These are phyloP conservation scores for Candolleomyces efflorescens DNA, from an alignment of 768 basidiomycete species.

Conservation along the genomic window DNA sequence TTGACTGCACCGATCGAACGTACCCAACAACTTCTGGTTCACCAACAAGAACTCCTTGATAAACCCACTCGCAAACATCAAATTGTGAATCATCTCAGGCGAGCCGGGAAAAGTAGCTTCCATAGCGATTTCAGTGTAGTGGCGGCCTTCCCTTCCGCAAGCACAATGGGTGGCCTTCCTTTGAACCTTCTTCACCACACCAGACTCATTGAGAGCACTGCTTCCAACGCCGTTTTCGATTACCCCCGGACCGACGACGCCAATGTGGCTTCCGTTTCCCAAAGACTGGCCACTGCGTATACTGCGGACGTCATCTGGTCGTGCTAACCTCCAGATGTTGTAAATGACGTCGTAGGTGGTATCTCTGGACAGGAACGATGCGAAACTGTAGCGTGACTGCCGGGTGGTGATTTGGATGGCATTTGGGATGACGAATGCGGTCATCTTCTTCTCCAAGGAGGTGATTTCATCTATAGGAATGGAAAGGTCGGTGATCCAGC, in stretches of 20 bases:
- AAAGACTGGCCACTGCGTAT: constrained; percentile 34
- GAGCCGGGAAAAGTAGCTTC: constrained; percentile 82
- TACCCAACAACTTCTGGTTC: constrained; percentile 87
- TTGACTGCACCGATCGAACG: constrained; percentile 20
- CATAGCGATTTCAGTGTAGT: constrained; percentile 71
- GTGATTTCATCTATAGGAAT: constrained; percentile 87
- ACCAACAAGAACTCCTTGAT: constrained; percentile 89
- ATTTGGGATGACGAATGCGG: constrained; percentile 95
- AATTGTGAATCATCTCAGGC: constrained; percentile 92
- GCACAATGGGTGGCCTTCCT: constrained; percentile 67
- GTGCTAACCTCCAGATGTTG: constrained; percentile 92
- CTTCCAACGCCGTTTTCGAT: not conserved
- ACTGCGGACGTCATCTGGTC: constrained; percentile 55
- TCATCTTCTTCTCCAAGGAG: constrained; percentile 93
- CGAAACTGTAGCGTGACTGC: constrained; percentile 85
- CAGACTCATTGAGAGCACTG: constrained; percentile 4
- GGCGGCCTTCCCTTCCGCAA: constrained; percentile 67
- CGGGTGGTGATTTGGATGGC: constrained; percentile 88
- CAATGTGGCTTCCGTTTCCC: constrained; percentile 11
- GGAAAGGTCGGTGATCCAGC: constrained; percentile 93
- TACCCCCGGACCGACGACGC: constrained; percentile 16
- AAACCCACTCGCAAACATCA: constrained; percentile 95
- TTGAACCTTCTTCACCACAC: constrained; percentile 11
- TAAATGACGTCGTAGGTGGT: constrained; percentile 94
- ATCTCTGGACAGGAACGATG: constrained; percentile 94